These are phyloP conservation scores for Nepenthes mirabilis DNA, from an alignment of 148 eudicot species.

Conservation along the genomic window DNA sequence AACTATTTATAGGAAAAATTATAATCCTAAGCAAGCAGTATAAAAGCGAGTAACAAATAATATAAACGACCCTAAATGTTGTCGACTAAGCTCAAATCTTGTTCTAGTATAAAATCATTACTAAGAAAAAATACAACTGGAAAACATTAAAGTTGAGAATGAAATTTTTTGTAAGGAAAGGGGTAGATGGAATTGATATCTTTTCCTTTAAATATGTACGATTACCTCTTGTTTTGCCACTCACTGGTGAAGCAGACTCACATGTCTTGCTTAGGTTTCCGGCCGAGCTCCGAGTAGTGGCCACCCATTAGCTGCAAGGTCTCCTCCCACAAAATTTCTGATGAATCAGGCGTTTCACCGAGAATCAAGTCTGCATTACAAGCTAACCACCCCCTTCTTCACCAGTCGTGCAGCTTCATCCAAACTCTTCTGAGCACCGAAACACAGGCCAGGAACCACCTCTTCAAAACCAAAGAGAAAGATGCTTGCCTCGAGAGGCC, in stretches of 20 bases:
- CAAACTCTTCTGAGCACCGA: constrained; percentile 73
- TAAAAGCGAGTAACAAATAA: no score
- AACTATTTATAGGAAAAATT: no score
- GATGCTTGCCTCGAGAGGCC: constrained; percentile 87
- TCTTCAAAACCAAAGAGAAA: constrained; percentile 64
- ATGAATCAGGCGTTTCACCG: constrained; percentile 27
- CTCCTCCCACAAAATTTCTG: constrained; percentile 83
- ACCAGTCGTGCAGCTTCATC: constrained; percentile 68
- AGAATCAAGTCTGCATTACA: constrained; percentile 62
- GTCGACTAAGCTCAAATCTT: no score
- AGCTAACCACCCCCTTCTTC: constrained; percentile 70
- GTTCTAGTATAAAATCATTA: no score
- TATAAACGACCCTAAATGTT: no score
- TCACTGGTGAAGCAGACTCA: constrained; percentile 3
- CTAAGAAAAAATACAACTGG: no score
- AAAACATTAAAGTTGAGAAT: no score
- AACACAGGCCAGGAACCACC: constrained; percentile 69
- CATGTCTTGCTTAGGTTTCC: constrained; percentile 81
- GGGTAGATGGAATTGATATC: no score
- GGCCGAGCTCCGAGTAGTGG: constrained; percentile 82
- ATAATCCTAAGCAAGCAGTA: no score
- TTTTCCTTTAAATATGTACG: no score
- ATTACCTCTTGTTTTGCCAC: no score
- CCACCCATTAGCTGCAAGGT: constrained; percentile 93
- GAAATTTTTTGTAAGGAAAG: no score